These are phyloP conservation scores for Neurospora sp. DNA, from an alignment of 2,329 filamentous ascomycete species.

Conservation along the genomic window DNA sequence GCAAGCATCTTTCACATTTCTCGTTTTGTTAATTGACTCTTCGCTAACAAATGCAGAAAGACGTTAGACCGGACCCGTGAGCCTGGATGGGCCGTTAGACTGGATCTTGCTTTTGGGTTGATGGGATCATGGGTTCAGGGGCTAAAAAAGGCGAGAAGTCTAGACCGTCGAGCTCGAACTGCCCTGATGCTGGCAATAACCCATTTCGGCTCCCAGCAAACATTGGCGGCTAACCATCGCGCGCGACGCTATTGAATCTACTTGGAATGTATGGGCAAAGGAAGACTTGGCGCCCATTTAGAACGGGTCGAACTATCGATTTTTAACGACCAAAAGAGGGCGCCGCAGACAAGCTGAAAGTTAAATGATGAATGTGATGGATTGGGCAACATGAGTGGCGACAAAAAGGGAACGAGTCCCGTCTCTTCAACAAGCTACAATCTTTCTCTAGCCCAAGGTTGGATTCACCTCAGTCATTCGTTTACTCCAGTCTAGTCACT, in stretches of 20 bases:
- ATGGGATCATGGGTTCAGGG: not conserved
- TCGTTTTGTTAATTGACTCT: not conserved
- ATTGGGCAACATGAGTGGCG: not conserved
- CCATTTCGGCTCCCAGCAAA: not conserved
- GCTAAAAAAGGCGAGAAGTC: not conserved
- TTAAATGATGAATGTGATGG: not conserved
- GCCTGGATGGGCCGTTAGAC: not conserved
- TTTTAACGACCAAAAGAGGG: not conserved
- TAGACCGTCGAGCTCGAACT: not conserved
- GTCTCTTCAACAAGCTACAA: not conserved
- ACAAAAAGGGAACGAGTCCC: not conserved
- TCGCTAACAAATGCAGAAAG: not conserved
- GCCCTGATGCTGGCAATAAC: not conserved
- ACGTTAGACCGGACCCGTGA: not conserved
- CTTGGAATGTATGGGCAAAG: not conserved
- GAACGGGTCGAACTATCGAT: not conserved
- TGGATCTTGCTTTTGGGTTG: not conserved
- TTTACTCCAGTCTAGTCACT: slow-evolving; percentile 3
- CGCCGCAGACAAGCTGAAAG: not conserved
- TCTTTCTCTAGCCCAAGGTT: not conserved
- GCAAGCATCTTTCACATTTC: not conserved
- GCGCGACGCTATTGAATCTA: not conserved
- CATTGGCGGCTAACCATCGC: not conserved
- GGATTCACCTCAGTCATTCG: slow-evolving; percentile 1
- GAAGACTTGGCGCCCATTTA: no score